Evolutionary conservation across 1,284 basidiomycete species (phyloP).

Genomic region (Sanguinoderma infundibulare): DNA sequence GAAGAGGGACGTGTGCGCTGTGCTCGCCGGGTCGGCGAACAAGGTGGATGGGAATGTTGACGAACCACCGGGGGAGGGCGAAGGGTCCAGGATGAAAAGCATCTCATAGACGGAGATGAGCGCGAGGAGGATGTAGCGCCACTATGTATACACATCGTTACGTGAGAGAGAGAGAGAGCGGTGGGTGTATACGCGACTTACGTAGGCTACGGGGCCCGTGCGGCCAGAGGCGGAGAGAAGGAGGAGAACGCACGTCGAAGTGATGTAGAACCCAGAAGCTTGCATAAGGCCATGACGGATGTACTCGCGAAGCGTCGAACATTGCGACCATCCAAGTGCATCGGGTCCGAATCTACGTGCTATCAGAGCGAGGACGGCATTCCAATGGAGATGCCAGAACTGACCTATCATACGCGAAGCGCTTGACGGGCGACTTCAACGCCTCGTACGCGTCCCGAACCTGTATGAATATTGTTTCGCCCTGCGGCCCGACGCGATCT

Average conservation of each 20-base stretch:
- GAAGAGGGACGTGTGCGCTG: constrained; percentile 42
- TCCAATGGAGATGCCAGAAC: constrained; percentile 19
- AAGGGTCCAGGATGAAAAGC: constrained; percentile 62
- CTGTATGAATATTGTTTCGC: constrained; percentile 71
- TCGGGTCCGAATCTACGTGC: constrained; percentile 74
- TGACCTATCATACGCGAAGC: constrained; percentile 87
- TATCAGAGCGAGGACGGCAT: constrained; percentile 2
- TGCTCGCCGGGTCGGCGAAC: constrained; percentile 35
- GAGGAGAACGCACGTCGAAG: constrained; percentile 63
- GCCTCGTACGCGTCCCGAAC: constrained; percentile 82
- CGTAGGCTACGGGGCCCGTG: constrained; percentile 65
- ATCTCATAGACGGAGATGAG: constrained; percentile 65
- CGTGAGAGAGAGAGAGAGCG: neutral
- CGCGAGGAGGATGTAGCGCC: constrained; percentile 75
- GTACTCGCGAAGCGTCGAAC: constrained; percentile 72
- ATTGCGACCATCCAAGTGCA: constrained; percentile 69
- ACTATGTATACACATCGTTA: constrained; percentile 57
- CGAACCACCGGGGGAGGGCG: constrained; percentile 39
- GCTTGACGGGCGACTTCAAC: constrained; percentile 75
- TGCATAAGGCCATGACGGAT: constrained; percentile 70
- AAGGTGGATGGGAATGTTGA: constrained; percentile 11
- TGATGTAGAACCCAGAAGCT: constrained; percentile 75
- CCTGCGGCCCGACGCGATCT: constrained; percentile 72
- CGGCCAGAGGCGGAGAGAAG: constrained; percentile 67
- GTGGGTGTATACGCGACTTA: constrained; percentile 44